Evolutionary conservation across 805 yeast genomes (phyloP).

Genomic region (Schwanniomyces polymorphus): DNA sequence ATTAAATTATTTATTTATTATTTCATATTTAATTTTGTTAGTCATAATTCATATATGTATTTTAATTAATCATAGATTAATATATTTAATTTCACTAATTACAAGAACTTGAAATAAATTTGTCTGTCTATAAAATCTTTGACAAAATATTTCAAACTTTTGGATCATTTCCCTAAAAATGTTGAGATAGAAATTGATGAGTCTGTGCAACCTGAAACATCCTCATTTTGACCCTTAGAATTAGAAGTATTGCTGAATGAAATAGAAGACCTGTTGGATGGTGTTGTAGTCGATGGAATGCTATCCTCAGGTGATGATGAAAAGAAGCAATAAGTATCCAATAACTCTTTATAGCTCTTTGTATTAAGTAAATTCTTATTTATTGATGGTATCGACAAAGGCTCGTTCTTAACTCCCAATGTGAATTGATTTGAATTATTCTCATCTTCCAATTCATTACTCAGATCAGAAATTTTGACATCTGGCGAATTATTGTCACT

Average conservation of each 20-base stretch:
- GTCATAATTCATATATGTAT: too few relatives aligned
- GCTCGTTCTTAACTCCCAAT: background rate
- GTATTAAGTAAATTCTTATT: slow-evolving; percentile 42
- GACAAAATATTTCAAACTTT: background rate
- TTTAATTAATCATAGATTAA: background rate
- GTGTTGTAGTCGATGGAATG: background rate
- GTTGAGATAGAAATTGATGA: background rate
- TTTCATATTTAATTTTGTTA: background rate
- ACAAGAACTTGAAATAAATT: background rate
- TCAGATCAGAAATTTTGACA: background rate
- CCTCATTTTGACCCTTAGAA: background rate
- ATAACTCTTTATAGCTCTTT: slow-evolving; percentile 53
- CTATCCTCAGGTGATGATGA: slow-evolving; percentile 17
- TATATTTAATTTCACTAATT: background rate
- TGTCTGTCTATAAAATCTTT: background rate
- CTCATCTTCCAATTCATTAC: background rate
- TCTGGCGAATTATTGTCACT: background rate
- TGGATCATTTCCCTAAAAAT: background rate
- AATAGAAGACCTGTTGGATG: background rate
- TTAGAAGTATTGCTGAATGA: background rate
- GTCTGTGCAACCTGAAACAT: background rate
- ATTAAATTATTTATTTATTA: slow-evolving; percentile 20
- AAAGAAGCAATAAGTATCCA: slow-evolving; percentile 64
- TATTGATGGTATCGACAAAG: background rate
- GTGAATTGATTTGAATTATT: background rate